Evolutionary conservation across 441 rosid species (phyloP).

Genomic region (Melastoma candidum): DNA sequence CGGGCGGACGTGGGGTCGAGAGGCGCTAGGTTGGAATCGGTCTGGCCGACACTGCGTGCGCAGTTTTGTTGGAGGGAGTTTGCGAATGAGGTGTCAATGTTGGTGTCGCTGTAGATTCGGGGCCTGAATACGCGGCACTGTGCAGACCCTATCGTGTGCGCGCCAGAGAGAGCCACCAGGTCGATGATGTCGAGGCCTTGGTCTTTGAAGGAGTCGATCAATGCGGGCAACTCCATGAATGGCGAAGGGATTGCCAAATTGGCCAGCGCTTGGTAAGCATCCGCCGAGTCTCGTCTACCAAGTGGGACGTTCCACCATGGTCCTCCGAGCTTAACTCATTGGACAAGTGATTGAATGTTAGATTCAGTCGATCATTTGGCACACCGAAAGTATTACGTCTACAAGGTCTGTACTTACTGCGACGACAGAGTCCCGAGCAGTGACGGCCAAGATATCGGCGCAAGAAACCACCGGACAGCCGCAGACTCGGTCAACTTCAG

Average conservation of each 20-base stretch:
- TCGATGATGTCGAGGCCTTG: conserved; percentile 20
- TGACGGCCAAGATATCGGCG: conserved; percentile 26
- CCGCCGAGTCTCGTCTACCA: conserved; percentile 25
- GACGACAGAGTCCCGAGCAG: conserved; percentile 20
- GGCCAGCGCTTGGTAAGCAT: conserved; percentile 14
- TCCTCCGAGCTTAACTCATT: conserved; percentile 19
- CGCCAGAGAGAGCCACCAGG: conserved; percentile 23
- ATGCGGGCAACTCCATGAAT: conserved; percentile 2
- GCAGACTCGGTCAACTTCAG: conserved; percentile 18
- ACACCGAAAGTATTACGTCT: no score
- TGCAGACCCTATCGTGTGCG: conserved; percentile 23
- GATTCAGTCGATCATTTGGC: not conserved
- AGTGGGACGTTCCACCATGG: conserved; percentile 26
- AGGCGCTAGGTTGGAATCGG: conserved; percentile 13
- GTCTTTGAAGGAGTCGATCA: conserved; percentile 4
- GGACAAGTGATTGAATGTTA: not conserved
- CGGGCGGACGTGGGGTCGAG: conserved; percentile 21
- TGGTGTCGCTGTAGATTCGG: conserved; percentile 25
- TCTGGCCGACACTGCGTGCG: conserved; percentile 15
- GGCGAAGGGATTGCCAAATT: conserved; percentile 15
- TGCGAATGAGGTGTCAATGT: conserved; percentile 28
- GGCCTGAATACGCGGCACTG: conserved; percentile 17
- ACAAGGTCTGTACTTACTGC: not conserved
- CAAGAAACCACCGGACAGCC: conserved; percentile 26
- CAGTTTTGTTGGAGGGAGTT: conserved; percentile 15